phyloP scores from a whole-genome alignment of 169 alveolate genomes.

The Plasmodium reichenowi region DNA sequence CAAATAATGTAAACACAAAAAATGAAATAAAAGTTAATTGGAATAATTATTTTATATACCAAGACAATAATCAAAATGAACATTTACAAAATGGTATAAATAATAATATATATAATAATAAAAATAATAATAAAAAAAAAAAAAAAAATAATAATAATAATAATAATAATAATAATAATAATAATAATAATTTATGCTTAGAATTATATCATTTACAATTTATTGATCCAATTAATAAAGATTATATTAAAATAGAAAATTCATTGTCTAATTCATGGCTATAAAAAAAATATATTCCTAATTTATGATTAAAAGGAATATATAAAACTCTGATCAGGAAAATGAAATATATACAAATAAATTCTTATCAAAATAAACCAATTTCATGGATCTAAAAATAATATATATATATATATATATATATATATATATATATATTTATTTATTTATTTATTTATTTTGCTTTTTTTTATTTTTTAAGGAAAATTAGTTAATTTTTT shows the following conservation, averaged over 20 bases:
- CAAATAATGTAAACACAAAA: not conserved
- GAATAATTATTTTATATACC: slow-evolving; percentile 43
- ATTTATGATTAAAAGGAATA: too few relatives aligned
- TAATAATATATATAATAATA: not conserved
- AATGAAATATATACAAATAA: too few relatives aligned
- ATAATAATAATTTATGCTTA: slow-evolving; percentile 42
- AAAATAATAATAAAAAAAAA: not conserved
- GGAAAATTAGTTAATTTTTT: too few relatives aligned
- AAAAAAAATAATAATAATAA: slow-evolving; percentile 10
- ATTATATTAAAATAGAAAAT: slow-evolving; percentile 63
- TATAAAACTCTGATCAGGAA: too few relatives aligned
- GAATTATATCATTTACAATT: slow-evolving; percentile 70
- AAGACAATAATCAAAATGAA: not conserved
- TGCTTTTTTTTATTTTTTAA: too few relatives aligned
- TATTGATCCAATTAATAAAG: slow-evolving; percentile 52
- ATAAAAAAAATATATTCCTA: slow-evolving; percentile 1
- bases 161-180: not conserved
- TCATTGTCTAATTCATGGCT: slow-evolving; percentile 60
- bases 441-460: too few relatives aligned
- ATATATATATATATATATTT: too few relatives aligned
- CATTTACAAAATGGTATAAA: not conserved
- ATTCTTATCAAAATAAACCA: too few relatives aligned
- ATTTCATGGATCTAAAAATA: too few relatives aligned
- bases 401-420: too few relatives aligned
- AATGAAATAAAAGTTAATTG: slow-evolving; percentile 4